Evolutionary conservation across 1,284 basidiomycete species (phyloP), one percentile per base, ranked within the genome.

Genomic region (Ganoderma resinaceum): DNA sequence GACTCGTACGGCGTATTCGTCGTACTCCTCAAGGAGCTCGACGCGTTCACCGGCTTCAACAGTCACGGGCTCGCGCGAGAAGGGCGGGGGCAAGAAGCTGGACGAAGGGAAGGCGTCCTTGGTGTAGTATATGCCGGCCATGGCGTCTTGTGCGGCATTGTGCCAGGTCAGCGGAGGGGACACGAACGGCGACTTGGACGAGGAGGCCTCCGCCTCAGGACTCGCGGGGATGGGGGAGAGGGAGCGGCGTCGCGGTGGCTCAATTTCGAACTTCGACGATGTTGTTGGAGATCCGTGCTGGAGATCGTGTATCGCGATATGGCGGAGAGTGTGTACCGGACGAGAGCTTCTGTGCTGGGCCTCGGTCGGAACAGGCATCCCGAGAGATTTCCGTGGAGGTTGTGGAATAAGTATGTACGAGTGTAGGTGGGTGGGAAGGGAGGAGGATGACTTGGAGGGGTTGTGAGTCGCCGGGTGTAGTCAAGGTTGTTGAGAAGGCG

Each of bases 121-220:
- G 26, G 73, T 71, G 72, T 79, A 79, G 66, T 72, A 73, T 35
- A 79, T 71, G 57, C 76, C 77, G 43, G 74, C 74, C 43, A 64
- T 69, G n/a, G 76, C 74, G 46, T 78, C 78, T 31, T 68, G 63
- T 6, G 75, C 75, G 16, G 75, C 76, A 46, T 71, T 71, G 33
- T 64, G 66, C 73, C 74, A 75, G 20, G 69, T 72, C 62, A 71
- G 70, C 37, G 72, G 62, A 12, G 69, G 74, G 31, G 70, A 67
- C 53, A 66, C 53, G 65, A 70, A 72, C 61, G 61, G 57, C 46
- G 18, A 58, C 61, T 63, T 68, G 46, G 67, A 65, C 46, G 60
- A 49, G 18, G 61, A 66, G 35, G 63, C 26, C 53, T n/a, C 43
- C 2, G 67, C 29, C 5, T 38, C 40, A 0, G 66, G 20, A 12